Percentiles rank a stretch among this genome's conserved stretches.
These are phyloP conservation scores for Radiomyces spectabilis DNA, from an alignment of 192 early-diverging fungal species.

Conservation along the genomic window DNA sequence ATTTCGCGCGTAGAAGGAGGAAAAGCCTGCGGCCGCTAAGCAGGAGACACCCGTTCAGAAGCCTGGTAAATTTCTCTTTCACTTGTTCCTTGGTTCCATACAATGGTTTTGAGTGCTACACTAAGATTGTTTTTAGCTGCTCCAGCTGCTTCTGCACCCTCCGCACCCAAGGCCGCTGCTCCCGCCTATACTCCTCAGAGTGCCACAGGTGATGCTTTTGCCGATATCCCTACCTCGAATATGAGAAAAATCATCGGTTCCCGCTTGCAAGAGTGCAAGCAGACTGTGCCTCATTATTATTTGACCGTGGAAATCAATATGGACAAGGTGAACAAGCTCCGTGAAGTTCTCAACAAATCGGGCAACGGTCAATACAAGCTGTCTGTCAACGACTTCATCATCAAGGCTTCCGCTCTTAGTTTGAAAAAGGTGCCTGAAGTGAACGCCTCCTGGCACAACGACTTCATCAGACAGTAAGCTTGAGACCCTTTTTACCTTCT, in stretches of 20 bases:
- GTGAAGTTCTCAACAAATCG: constrained; percentile 80
- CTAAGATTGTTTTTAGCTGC: too few relatives aligned
- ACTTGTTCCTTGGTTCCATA: too few relatives aligned
- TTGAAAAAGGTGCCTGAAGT: constrained; percentile 89
- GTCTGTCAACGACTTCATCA: constrained; percentile 96
- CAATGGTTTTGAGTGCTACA: too few relatives aligned
- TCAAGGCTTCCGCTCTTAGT: constrained; percentile 90
- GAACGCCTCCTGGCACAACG: constrained; percentile 78
- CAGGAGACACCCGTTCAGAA: too few relatives aligned
- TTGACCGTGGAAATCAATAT: constrained; percentile 81
- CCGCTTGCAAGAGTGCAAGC: constrained; percentile 72
- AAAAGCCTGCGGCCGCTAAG: too few relatives aligned
- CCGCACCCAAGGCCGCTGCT: constrained; percentile 29
- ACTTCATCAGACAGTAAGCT: constrained; percentile 91
- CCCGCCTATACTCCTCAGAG: constrained; percentile 38
- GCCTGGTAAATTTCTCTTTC: too few relatives aligned
- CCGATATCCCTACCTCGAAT: constrained; percentile 68
- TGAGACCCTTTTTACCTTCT: too few relatives aligned
- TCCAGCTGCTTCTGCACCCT: constrained; percentile 34
- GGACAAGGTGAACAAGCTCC: constrained; percentile 81
- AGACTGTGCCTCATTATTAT: constrained; percentile 73
- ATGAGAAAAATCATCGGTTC: constrained; percentile 77
- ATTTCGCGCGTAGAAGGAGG: too few relatives aligned
- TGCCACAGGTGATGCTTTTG: constrained; percentile 55
- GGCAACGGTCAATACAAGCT: constrained; percentile 89